phyloP scores from a whole-genome alignment of 768 basidiomycete genomes.

The Termitomyces sp. region DNA sequence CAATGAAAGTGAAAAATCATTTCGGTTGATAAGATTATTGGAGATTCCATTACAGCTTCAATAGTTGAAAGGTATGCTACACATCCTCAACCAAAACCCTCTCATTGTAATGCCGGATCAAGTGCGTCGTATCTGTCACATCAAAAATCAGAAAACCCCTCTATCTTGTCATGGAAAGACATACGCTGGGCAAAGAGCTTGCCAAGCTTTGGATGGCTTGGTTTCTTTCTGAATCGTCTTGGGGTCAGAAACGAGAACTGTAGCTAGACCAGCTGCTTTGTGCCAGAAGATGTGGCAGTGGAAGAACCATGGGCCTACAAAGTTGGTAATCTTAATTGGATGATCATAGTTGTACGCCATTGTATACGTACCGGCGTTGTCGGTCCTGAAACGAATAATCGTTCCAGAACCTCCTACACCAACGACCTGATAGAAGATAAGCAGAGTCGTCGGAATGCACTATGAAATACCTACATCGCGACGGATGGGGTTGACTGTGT shows the following conservation, averaged over 20 bases:
- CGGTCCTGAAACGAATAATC: conserved; percentile 19
- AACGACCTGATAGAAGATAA: conserved; percentile 6
- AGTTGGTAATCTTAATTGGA: not conserved
- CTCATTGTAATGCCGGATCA: conserved; percentile 4
- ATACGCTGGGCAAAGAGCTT: conserved; percentile 21
- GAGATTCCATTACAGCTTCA: not conserved
- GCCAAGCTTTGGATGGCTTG: conserved; percentile 17
- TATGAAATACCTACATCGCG: conserved; percentile 14
- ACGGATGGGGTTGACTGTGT: conserved; percentile 41
- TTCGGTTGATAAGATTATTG: not conserved
- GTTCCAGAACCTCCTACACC: conserved; percentile 20
- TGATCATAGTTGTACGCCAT: not conserved
- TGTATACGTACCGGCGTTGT: conserved; percentile 15
- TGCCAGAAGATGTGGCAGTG: conserved; percentile 34
- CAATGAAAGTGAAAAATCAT: not conserved
- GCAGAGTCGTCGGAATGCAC: no score
- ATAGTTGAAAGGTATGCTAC: not conserved
- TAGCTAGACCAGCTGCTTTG: conserved; percentile 34
- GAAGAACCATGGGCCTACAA: conserved; percentile 18
- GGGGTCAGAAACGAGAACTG: conserved; percentile 30
- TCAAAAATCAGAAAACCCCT: not conserved
- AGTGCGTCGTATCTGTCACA: conserved; percentile 13
- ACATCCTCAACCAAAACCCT: not conserved
- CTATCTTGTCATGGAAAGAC: not conserved
- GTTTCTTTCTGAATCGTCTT: conserved; percentile 10